Conservation (phyloP, 179 eudicot genomes). For the Silene noctiflora region DNA sequence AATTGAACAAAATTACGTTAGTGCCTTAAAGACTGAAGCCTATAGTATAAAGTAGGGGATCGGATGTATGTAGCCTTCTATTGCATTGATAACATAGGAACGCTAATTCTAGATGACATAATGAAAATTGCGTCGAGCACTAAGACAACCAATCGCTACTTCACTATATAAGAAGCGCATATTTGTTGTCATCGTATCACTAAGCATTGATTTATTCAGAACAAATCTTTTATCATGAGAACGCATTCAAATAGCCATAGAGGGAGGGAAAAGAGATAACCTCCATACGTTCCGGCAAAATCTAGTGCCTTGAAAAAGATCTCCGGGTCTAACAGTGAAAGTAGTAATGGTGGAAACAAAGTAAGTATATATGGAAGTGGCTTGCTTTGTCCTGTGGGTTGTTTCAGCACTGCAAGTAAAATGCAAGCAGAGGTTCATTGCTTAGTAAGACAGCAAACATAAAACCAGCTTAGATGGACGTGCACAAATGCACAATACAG, state of each 20-base stretch:
- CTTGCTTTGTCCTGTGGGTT: constrained; percentile 63
- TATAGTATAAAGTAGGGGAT: not conserved
- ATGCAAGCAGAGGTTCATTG: not conserved
- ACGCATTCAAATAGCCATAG: not conserved
- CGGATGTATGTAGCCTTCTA: too few species aligned
- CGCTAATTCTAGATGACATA: not conserved
- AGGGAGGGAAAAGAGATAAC: constrained; percentile 31
- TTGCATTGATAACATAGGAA: not conserved
- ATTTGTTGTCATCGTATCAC: too few species aligned
- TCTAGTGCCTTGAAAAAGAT: constrained; percentile 96
- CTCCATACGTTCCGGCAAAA: constrained; percentile 98
- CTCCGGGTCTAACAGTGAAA: constrained; percentile 76
- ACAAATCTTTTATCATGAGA: too few species aligned
- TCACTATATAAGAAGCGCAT: not conserved
- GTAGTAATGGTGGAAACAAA: constrained; percentile 74
- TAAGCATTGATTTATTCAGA: not conserved
- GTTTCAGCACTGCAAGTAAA: constrained; percentile 72
- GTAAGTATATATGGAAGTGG: constrained; percentile 79
- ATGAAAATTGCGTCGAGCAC: not conserved
- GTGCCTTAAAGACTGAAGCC: not conserved
- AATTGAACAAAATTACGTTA: not conserved
- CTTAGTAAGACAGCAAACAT: not conserved
- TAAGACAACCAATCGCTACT: not conserved
- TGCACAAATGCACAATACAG: not conserved
- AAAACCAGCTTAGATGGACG: not conserved